Conservation (phyloP, 306 rosid genomes). For the Ormosia semicastrata region DNA sequence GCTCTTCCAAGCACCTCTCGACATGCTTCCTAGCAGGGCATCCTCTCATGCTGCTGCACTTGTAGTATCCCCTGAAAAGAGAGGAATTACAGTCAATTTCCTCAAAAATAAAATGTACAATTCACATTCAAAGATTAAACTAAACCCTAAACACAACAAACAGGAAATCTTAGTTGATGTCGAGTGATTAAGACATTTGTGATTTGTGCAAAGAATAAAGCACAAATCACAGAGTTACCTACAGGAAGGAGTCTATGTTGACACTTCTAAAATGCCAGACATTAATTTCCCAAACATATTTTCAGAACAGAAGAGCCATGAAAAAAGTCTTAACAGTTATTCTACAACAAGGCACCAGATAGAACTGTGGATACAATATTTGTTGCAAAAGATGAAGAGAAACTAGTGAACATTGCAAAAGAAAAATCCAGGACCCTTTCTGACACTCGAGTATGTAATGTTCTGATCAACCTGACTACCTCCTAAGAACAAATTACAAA, state of each 20-base stretch:
- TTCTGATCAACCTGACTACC: neutral
- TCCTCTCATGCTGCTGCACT: constrained; percentile 99
- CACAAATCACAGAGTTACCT: neutral
- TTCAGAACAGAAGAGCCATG: neutral
- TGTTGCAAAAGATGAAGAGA: constrained; percentile 4
- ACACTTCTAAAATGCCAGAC: constrained; percentile 4
- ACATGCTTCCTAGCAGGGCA: constrained; percentile 99
- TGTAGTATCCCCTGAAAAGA: constrained; percentile 87
- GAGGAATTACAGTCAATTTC: constrained; percentile 12
- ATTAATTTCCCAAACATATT: neutral
- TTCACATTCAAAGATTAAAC: neutral
- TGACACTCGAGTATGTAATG: neutral
- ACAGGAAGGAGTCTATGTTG: neutral
- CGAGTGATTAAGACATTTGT: no score
- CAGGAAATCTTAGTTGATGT: no score
- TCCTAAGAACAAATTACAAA: neutral
- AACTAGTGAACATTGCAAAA: neutral
- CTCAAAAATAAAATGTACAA: neutral
- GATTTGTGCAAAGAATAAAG: neutral
- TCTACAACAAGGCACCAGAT: neutral
- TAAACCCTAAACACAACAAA: no score
- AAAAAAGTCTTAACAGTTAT: neutral
- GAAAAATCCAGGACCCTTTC: neutral
- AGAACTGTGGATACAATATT: neutral
- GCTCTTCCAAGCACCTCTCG: constrained; percentile 92